Conservation (phyloP, 1,284 basidiomycete species). For the Ganoderma sinense region DNA sequence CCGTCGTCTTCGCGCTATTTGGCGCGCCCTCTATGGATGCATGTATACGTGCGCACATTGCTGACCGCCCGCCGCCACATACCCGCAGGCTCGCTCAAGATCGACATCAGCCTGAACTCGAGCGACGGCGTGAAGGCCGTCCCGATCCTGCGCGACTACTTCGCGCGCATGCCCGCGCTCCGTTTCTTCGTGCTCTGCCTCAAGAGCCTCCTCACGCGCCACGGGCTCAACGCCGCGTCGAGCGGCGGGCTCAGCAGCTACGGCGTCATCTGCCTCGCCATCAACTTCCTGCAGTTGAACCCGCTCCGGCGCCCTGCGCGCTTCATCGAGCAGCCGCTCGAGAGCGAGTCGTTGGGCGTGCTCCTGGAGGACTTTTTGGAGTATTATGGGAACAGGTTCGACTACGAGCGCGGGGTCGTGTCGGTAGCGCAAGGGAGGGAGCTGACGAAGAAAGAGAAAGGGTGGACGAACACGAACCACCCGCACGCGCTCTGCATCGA, state of each 20-base stretch:
- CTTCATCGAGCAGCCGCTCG: slow-evolving; percentile 47
- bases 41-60: neutral
- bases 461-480: slow-evolving; percentile 40
- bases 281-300: slow-evolving; percentile 78
- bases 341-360: slow-evolving; percentile 50
- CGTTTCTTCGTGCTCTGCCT: slow-evolving; percentile 72
- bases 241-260: slow-evolving; percentile 80
- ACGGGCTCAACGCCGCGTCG: slow-evolving; percentile 77
- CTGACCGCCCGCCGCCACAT: slow-evolving; percentile 1
- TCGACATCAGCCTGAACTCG: slow-evolving; percentile 78
- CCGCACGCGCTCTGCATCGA: slow-evolving; percentile 48
- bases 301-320: slow-evolving; percentile 33
- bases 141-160: slow-evolving; percentile 63
- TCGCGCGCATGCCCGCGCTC: slow-evolving; percentile 67
- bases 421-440: slow-evolving; percentile 45
- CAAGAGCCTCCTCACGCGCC: slow-evolving; percentile 73
- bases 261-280: slow-evolving; percentile 73
- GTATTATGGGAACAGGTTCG: slow-evolving; percentile 54
- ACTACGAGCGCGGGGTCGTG: slow-evolving; percentile 51
- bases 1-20: too few species aligned
- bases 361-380: slow-evolving; percentile 53
- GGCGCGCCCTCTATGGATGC: too few species aligned
- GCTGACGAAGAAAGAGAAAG: slow-evolving; percentile 45
- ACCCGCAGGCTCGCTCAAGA: slow-evolving; percentile 59
- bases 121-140: slow-evolving; percentile 69